These are phyloP conservation scores for Wickerhamiella spandovensis DNA, from an alignment of 805 yeast genomes.

Conservation along the genomic window DNA sequence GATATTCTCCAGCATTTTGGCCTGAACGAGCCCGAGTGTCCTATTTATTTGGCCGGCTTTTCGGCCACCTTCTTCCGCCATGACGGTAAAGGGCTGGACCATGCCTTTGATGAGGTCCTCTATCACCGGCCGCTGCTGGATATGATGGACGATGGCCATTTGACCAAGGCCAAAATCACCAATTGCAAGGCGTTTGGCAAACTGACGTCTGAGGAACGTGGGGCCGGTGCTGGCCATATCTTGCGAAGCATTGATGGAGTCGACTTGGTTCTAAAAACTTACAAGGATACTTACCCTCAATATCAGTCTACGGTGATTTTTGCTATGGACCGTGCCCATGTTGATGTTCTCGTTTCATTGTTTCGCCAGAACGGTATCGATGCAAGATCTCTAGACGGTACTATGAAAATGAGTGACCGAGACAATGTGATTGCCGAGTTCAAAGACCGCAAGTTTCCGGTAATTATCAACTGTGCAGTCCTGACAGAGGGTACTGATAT, in stretches of 20 bases:
- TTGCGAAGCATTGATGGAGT: constrained; percentile 8
- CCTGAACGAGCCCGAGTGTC: constrained; percentile 24
- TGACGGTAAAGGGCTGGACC: constrained; percentile 49
- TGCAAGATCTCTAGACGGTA: constrained; percentile 61
- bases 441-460: constrained; percentile 47
- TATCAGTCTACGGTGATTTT: constrained; percentile 60
- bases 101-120: constrained; percentile 58
- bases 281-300: constrained; percentile 30
- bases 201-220: constrained; percentile 37
- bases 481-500: constrained; percentile 94
- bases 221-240: constrained; percentile 28
- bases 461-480: constrained; percentile 75
- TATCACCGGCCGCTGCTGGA: constrained; percentile 51
- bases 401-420: constrained; percentile 42
- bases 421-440: constrained; percentile 43
- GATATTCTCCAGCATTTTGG: constrained; percentile 46
- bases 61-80: constrained; percentile 75
- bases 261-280: constrained; percentile 40
- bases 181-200: constrained; percentile 49
- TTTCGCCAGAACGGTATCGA: constrained; percentile 49
- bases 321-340: constrained; percentile 63
- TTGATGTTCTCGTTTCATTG: constrained; percentile 36
- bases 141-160: constrained; percentile 55
- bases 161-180: constrained; percentile 56
- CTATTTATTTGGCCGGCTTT: constrained; percentile 59